phyloP scores from a whole-genome alignment of 768 basidiomycete species.

The Leccinellum luteum region DNA sequence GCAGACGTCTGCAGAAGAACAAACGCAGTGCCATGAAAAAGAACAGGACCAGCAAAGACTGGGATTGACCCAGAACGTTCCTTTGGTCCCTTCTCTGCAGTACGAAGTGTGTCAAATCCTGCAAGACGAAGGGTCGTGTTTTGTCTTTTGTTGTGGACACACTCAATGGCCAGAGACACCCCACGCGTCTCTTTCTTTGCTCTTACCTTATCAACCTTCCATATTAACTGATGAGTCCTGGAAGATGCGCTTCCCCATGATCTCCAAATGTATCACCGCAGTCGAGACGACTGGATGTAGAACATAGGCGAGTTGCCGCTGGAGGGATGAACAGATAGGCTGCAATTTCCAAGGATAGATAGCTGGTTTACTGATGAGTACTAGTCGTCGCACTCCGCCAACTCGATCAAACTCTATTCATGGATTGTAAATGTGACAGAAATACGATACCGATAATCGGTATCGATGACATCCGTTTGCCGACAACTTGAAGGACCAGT shows the following conservation, averaged over 20 bases:
- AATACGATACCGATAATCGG: neutral
- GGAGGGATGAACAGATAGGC: neutral
- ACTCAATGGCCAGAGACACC: neutral
- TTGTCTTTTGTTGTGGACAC: neutral
- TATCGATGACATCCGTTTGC: neutral
- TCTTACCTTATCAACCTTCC: neutral
- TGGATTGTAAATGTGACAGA: neutral
- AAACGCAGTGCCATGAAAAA: conserved; percentile 26
- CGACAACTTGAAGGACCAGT: too few relatives aligned
- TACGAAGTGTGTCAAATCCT: neutral
- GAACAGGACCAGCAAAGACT: conserved; percentile 26
- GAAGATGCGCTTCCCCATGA: neutral
- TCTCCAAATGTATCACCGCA: neutral
- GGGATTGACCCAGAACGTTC: conserved; percentile 17
- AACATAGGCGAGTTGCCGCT: neutral
- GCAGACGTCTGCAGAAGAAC: conserved; percentile 26
- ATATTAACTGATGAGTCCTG: neutral
- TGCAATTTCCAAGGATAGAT: neutral
- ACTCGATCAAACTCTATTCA: neutral
- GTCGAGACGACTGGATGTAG: neutral
- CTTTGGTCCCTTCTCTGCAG: neutral
- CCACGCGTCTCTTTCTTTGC: neutral
- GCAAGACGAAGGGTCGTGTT: neutral
- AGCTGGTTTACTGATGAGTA: neutral
- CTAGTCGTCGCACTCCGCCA: neutral